Evolutionary conservation across 345 rosid genomes (phyloP).

Genomic region (Populus pruinosa): DNA sequence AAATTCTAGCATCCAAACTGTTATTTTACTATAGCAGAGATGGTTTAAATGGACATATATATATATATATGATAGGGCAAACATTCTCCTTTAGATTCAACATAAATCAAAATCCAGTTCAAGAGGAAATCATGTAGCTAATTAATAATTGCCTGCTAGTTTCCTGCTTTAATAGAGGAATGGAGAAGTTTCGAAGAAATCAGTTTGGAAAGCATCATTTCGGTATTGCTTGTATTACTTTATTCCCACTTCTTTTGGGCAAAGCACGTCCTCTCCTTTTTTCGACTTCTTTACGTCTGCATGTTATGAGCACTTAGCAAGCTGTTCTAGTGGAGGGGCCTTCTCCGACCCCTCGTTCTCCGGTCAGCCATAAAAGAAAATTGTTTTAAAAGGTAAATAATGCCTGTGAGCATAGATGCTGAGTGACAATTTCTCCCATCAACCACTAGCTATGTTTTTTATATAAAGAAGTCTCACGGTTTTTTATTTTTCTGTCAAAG

Average conservation of each 20-base stretch:
- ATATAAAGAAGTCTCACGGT: background rate
- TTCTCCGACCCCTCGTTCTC: background rate
- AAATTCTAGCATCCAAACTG: too few species aligned
- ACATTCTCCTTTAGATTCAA: too few species aligned
- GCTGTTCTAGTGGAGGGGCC: background rate
- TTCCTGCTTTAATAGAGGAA: background rate
- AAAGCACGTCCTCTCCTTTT: background rate
- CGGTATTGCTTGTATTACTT: conserved; percentile 3
- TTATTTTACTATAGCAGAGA: too few species aligned
- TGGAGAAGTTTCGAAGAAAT: background rate
- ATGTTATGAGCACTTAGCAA: conserved; percentile 6
- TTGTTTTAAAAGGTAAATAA: background rate
- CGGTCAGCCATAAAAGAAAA: background rate
- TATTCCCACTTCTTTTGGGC: conserved; percentile 5
- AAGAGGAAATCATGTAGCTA: background rate
- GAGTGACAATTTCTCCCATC: background rate
- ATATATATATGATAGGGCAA: too few species aligned
- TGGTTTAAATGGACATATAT: too few species aligned
- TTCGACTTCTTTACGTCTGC: background rate
- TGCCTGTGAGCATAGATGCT: background rate
- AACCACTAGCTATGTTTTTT: background rate
- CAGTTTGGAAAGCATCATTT: background rate
- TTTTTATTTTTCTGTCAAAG: too few species aligned
- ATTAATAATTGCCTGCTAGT: background rate
- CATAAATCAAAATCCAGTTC: too few species aligned